Evolutionary conservation across 2,329 filamentous ascomycete genomes (phyloP).

Genomic region (Fusarium multiceps): DNA sequence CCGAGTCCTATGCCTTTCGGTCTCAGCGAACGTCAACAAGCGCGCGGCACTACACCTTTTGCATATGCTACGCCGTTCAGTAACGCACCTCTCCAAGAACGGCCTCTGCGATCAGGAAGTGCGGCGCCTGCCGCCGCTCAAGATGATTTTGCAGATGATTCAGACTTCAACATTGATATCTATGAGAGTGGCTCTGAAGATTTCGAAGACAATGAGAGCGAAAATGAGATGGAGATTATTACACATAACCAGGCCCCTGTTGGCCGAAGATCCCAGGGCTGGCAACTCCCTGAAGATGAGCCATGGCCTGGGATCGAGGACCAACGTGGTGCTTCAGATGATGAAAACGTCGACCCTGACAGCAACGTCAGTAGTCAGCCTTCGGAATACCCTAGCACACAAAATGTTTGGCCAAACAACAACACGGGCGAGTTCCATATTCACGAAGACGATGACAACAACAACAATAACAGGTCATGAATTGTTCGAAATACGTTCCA

Average conservation of each 20-base stretch:
- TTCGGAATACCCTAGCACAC: conserved; percentile 67
- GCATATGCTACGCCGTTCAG: conserved; percentile 83
- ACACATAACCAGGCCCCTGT: conserved; percentile 40
- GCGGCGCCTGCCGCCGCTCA: conserved; percentile 43
- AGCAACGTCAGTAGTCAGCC: conserved; percentile 62
- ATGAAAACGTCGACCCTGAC: conserved; percentile 63
- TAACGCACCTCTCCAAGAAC: conserved; percentile 64
- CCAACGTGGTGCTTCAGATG: conserved; percentile 57
- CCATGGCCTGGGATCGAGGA: conserved; percentile 69
- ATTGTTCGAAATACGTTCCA: not conserved
- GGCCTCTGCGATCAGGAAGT: conserved; percentile 47
- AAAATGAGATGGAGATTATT: conserved; percentile 44
- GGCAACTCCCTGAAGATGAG: conserved; percentile 63
- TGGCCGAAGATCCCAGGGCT: conserved; percentile 44
- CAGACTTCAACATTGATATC: conserved; percentile 52
- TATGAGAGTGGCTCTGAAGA: conserved; percentile 53
- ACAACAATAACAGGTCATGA: conserved; percentile 26
- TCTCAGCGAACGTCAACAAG: conserved; percentile 50
- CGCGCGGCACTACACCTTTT: conserved; percentile 65
- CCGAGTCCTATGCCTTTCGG: conserved; percentile 57
- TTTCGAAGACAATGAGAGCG: conserved; percentile 46
- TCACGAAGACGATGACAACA: conserved; percentile 53
- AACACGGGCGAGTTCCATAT: conserved; percentile 52
- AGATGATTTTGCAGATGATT: conserved; percentile 53
- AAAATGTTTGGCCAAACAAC: conserved; percentile 55